Conservation (phyloP, 1,284 basidiomycete species). For the Fomes fomentarius region DNA sequence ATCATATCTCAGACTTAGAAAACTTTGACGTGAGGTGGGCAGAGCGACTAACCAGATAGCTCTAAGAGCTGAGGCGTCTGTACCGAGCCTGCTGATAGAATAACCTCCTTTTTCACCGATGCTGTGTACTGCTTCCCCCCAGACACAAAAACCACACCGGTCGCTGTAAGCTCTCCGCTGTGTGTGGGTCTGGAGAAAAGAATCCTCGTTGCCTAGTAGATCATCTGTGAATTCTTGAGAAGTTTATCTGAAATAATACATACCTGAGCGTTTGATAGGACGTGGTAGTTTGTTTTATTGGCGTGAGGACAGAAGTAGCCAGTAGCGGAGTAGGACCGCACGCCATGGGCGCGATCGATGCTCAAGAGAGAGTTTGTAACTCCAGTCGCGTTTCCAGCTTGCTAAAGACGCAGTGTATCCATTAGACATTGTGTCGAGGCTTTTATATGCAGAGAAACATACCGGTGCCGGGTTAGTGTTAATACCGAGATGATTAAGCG, state of each 20-base stretch:
- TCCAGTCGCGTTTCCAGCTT: conserved; percentile 3
- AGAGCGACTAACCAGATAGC: too few species aligned
- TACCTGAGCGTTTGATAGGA: not conserved
- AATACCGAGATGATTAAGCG: conserved; percentile 1
- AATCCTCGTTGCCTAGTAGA: too few species aligned
- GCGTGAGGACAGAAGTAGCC: not conserved
- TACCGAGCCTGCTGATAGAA: conserved; percentile 34
- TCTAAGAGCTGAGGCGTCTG: not conserved
- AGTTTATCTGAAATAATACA: too few species aligned
- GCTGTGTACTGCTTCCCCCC: conserved; percentile 28
- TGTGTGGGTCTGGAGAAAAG: too few species aligned
- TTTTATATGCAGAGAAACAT: too few species aligned
- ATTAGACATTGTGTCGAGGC: too few species aligned
- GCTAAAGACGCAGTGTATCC: not conserved
- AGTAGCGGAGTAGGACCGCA: not conserved
- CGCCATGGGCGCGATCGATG: not conserved
- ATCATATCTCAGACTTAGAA: conserved; percentile 38
- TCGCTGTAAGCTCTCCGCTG: conserved; percentile 21
- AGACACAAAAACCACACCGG: conserved; percentile 35
- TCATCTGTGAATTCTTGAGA: too few species aligned
- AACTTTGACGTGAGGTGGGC: conserved; percentile 41
- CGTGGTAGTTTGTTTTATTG: not conserved
- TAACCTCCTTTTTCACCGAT: conserved; percentile 36
- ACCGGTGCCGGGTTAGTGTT: conserved; percentile 1
- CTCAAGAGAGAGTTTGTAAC: not conserved